phyloP scores from a whole-genome alignment of 768 basidiomycete species.

The Dioszegia hungarica region DNA sequence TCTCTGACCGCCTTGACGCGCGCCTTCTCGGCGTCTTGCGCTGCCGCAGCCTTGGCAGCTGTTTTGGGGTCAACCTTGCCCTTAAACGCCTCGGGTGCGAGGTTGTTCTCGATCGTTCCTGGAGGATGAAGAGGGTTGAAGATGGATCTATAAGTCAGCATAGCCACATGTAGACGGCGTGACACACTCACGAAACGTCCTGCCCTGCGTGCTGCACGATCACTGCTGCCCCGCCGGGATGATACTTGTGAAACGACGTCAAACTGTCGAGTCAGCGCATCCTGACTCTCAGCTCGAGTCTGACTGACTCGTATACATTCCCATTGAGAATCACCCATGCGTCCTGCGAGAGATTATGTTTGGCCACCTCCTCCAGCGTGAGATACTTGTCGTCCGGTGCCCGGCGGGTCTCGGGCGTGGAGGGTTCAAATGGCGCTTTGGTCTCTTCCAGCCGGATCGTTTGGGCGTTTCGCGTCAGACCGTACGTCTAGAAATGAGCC shows the following conservation, averaged over 20 bases:
- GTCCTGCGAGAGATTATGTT: slow-evolving; percentile 41
- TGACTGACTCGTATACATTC: slow-evolving; percentile 45
- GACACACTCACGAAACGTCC: slow-evolving; percentile 44
- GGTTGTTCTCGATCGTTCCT: slow-evolving; percentile 36
- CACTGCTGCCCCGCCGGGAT: slow-evolving; percentile 44
- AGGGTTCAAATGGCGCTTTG: background rate
- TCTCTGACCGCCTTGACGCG: slow-evolving; percentile 22
- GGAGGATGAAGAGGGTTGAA: slow-evolving; percentile 44
- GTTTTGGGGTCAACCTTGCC: slow-evolving; percentile 34
- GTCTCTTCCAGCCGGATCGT: background rate
- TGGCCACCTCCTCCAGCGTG: slow-evolving; percentile 28
- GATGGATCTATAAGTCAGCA: slow-evolving; percentile 12
- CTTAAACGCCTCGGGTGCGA: slow-evolving; percentile 30
- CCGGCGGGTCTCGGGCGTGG: no score
- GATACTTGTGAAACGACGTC: slow-evolving; percentile 34
- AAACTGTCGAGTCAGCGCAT: slow-evolving; percentile 25
- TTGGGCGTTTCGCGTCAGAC: background rate
- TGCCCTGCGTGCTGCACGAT: slow-evolving; percentile 42
- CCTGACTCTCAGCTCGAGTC: background rate
- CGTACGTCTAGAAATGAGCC: background rate
- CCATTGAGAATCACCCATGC: slow-evolving; percentile 46
- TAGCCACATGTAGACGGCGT: background rate
- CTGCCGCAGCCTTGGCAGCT: slow-evolving; percentile 21
- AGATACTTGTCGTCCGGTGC: slow-evolving; percentile 4
- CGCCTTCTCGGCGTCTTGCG: slow-evolving; percentile 22